Conservation (phyloP, 164 flowering plant species). For the Stephania japonica region DNA sequence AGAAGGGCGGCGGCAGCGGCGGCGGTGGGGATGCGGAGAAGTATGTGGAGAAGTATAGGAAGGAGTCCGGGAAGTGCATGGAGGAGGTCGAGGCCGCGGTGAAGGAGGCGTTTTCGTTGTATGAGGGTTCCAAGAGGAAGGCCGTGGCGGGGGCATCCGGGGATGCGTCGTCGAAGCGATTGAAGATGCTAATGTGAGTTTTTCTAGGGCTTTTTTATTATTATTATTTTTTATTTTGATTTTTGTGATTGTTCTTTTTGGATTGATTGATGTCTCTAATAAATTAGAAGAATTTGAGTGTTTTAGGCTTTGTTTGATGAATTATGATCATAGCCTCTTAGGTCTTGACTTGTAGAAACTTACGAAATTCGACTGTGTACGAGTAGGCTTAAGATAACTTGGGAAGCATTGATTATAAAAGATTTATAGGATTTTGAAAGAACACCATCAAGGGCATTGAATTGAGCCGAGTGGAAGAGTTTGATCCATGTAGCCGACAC, state of each 20-base stretch:
- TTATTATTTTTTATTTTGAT: not conserved
- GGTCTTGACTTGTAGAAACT: not conserved
- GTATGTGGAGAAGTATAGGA: constrained; percentile 1
- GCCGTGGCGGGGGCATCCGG: constrained; percentile 13
- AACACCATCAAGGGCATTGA: no score
- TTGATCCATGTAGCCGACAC: no score
- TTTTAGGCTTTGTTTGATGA: not conserved
- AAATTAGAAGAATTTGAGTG: not conserved
- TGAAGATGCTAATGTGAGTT: constrained; percentile 69
- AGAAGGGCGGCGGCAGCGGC: constrained; percentile 29
- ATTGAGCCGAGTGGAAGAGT: no score
- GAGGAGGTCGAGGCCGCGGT: constrained; percentile 58
- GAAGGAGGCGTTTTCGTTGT: constrained; percentile 21
- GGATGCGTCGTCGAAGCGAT: constrained; percentile 37
- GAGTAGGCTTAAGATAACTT: no score
- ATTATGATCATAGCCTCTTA: not conserved
- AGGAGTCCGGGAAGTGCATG: constrained; percentile 42
- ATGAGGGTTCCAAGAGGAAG: constrained; percentile 43
- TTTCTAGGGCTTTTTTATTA: not conserved
- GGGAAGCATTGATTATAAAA: no score
- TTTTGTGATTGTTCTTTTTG: not conserved
- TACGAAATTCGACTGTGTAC: no score
- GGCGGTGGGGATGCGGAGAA: constrained; percentile 22
- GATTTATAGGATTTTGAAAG: no score
- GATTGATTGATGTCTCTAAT: not conserved